These are phyloP conservation scores for Aureobasidium sp. DNA, from an alignment of 2,329 filamentous ascomycete genomes.

Conservation along the genomic window DNA sequence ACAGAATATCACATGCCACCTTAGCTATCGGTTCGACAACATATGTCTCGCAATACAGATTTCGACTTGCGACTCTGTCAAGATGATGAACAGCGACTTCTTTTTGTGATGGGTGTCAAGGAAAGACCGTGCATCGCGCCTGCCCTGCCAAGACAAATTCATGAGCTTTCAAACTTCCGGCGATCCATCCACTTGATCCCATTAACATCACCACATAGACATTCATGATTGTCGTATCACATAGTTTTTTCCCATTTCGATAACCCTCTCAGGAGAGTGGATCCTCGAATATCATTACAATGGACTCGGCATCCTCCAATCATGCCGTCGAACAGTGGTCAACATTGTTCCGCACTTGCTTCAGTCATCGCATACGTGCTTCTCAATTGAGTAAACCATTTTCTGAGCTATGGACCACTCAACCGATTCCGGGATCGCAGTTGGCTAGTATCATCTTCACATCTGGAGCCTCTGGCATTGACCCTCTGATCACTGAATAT, in stretches of 20 bases:
- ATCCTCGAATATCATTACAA: not conserved
- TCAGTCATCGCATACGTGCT: conserved; percentile 15
- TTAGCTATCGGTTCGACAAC: too few relatives aligned
- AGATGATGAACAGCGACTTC: not conserved
- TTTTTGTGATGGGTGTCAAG: not conserved
- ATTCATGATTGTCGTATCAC: not conserved
- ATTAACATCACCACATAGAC: not conserved
- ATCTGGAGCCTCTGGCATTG: conserved; percentile 16
- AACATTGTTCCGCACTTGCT: conserved; percentile 14
- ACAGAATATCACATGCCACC: too few relatives aligned
- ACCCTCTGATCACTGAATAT: conserved; percentile 27
- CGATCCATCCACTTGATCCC: not conserved
- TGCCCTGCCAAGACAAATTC: conserved; percentile 7
- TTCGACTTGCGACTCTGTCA: not conserved
- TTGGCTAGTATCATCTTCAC: conserved; percentile 13
- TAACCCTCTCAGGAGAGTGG: not conserved
- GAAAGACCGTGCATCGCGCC: not conserved
- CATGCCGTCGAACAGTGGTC: conserved; percentile 17
- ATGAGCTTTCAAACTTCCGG: not conserved
- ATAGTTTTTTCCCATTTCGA: not conserved
- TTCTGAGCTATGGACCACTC: conserved; percentile 7
- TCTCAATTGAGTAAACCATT: conserved; percentile 14
- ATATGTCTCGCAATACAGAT: too few relatives aligned
- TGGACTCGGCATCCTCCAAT: not conserved
- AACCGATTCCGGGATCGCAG: conserved; percentile 3